These are phyloP conservation scores for Salix viminalis DNA, from an alignment of 345 rosid genomes.

Conservation along the genomic window DNA sequence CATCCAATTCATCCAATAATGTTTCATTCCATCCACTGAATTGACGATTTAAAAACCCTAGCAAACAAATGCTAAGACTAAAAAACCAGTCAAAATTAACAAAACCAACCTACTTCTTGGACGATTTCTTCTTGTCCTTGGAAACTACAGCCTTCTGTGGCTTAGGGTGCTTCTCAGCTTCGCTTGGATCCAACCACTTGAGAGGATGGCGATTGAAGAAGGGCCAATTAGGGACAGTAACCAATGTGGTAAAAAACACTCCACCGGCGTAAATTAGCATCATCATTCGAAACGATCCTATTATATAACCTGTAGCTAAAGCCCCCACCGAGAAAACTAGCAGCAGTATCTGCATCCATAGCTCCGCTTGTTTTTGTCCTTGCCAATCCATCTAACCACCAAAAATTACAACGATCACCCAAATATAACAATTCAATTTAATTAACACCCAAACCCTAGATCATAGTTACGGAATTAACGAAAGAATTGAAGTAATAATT, in stretches of 20 bases:
- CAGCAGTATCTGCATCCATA: slow-evolving; percentile 79
- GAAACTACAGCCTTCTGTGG: slow-evolving; percentile 43
- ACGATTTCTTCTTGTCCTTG: slow-evolving; percentile 54
- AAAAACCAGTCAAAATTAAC: slow-evolving; percentile 3
- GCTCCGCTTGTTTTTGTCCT: slow-evolving; percentile 94
- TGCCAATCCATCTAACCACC: slow-evolving; percentile 79
- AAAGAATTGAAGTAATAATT: too few relatives aligned
- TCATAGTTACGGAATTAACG: neutral
- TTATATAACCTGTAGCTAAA: slow-evolving; percentile 42
- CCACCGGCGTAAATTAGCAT: slow-evolving; percentile 71
- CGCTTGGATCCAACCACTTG: slow-evolving; percentile 73
- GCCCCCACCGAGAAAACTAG: slow-evolving; percentile 57
- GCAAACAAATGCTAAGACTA: neutral
- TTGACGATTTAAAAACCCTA: neutral
- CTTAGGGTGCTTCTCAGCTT: slow-evolving; percentile 78
- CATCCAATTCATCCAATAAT: slow-evolving; percentile 1
- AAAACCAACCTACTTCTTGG: slow-evolving; percentile 47
- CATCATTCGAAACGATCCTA: slow-evolving; percentile 76
- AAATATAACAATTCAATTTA: neutral
- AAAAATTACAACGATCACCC: neutral
- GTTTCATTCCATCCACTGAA: neutral
- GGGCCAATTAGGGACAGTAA: slow-evolving; percentile 89
- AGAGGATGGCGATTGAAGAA: slow-evolving; percentile 77
- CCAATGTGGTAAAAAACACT: slow-evolving; percentile 56
- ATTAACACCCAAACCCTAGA: neutral